Conservation (phyloP, 1,284 basidiomycete species). For the Exsudoporus floridanus region DNA sequence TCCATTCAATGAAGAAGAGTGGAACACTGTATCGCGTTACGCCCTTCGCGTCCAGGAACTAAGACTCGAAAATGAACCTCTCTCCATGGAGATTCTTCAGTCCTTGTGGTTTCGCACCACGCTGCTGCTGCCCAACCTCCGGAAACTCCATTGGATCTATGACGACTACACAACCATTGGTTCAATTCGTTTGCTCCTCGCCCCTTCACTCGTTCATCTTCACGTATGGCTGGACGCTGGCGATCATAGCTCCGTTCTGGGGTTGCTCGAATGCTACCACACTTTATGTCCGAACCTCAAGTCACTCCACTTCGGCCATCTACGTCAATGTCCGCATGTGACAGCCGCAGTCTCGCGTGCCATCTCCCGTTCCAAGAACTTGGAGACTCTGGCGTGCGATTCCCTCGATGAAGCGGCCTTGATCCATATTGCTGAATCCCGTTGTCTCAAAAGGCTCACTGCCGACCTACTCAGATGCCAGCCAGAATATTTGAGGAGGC, state of each 20-base stretch:
- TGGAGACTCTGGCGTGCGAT: constrained; percentile 5
- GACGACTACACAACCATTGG: background rate
- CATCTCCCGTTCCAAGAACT: background rate
- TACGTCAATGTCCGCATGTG: background rate
- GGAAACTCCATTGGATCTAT: constrained; percentile 2
- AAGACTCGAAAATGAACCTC: background rate
- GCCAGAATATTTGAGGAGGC: background rate
- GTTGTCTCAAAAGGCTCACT: background rate
- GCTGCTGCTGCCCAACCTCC: constrained; percentile 17
- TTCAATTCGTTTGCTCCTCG: constrained; percentile 10
- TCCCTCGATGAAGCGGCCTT: constrained; percentile 1
- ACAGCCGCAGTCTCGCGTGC: constrained; percentile 8
- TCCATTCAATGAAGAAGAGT: constrained; percentile 5
- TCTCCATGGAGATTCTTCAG: constrained; percentile 6
- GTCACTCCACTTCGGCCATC: constrained; percentile 1
- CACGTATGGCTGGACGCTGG: background rate
- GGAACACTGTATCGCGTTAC: constrained; percentile 7
- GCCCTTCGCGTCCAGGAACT: constrained; percentile 12
- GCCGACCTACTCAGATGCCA: background rate
- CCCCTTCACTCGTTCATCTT: constrained; percentile 13
- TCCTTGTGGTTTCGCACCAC: constrained; percentile 7
- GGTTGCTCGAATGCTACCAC: constrained; percentile 8
- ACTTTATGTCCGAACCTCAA: constrained; percentile 13
- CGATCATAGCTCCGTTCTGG: background rate
- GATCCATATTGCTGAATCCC: background rate